These are phyloP conservation scores for Salvia rosmarinus DNA, from an alignment of 257 asterid species.

Conservation along the genomic window DNA sequence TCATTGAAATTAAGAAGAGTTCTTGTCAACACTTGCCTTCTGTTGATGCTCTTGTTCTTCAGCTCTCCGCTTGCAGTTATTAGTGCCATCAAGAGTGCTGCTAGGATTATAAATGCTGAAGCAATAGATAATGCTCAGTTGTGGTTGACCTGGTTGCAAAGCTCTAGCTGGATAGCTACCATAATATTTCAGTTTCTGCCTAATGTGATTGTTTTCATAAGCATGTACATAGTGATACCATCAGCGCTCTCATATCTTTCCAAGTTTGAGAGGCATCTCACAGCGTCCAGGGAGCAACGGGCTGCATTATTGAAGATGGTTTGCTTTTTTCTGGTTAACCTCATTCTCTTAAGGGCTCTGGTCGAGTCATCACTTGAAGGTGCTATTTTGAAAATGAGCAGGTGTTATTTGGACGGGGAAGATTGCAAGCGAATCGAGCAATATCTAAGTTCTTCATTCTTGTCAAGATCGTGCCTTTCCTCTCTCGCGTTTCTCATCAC, in stretches of 20 bases:
- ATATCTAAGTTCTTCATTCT: conserved; percentile 74
- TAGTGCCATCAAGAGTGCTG: conserved; percentile 83
- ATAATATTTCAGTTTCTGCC: conserved; percentile 93
- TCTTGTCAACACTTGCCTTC: conserved; percentile 75
- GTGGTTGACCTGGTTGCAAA: conserved; percentile 94
- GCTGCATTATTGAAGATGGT: conserved; percentile 96
- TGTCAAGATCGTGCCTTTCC: conserved; percentile 90
- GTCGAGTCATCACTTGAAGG: conserved; percentile 91
- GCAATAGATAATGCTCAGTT: conserved; percentile 90
- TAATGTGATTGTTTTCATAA: conserved; percentile 84
- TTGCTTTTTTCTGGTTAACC: conserved; percentile 93
- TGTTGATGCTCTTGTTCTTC: conserved; percentile 86
- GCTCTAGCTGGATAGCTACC: conserved; percentile 93
- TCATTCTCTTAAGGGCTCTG: conserved; percentile 84
- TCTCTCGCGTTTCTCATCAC: conserved; percentile 91
- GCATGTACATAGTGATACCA: conserved; percentile 93
- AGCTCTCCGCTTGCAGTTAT: conserved; percentile 95
- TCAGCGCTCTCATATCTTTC: conserved; percentile 94
- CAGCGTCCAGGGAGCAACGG: conserved; percentile 94
- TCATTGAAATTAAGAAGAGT: conserved; percentile 77
- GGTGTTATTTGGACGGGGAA: conserved; percentile 96
- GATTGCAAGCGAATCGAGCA: conserved; percentile 93
- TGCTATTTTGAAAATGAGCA: conserved; percentile 82
- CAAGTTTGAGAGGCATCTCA: conserved; percentile 87
- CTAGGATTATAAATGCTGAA: conserved; percentile 89